Evolutionary conservation across 805 yeast species (phyloP).

Genomic region (Barnettozyma siamensis): DNA sequence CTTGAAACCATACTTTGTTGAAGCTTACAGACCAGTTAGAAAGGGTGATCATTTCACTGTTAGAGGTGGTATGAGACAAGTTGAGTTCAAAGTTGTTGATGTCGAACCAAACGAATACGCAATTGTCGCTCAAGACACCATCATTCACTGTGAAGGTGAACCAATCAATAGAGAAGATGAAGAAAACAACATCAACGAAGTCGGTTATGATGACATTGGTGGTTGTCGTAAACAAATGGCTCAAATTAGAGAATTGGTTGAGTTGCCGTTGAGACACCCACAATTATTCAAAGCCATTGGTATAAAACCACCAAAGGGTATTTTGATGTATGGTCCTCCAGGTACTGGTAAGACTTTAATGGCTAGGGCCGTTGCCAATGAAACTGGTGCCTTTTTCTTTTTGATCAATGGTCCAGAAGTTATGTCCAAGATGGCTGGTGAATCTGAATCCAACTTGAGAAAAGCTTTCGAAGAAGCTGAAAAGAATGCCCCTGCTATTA

Average conservation of each 20-base stretch:
- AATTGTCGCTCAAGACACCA: constrained; percentile 96
- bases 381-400: constrained; percentile 98
- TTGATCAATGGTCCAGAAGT: constrained; percentile 98
- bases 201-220: constrained; percentile 98
- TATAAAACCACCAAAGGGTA: constrained; percentile 98
- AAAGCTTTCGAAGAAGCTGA: constrained; percentile 99
- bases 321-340: constrained; percentile 97
- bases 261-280: constrained; percentile 96
- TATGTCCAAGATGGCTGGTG: constrained; percentile 99
- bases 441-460: constrained; percentile 93
- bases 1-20: constrained; percentile 96
- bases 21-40: constrained; percentile 97
- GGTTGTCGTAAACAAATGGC: constrained; percentile 99
- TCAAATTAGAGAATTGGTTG: constrained; percentile 97
- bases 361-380: constrained; percentile 99
- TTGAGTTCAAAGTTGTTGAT: constrained; percentile 96
- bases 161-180: constrained; percentile 98
- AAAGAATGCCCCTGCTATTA: constrained; percentile 95
- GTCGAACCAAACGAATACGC: constrained; percentile 97
- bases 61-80: constrained; percentile 99
- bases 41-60: constrained; percentile 95
- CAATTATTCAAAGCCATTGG: constrained; percentile 97
- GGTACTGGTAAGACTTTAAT: constrained; percentile 99
- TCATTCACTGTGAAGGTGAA: constrained; percentile 98
- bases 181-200: constrained; percentile 93